Percentiles rank a stretch among this genome's conserved stretches.
Conservation (phyloP, 495 filamentous ascomycete species). For the Aspergillus bertholletiae region DNA sequence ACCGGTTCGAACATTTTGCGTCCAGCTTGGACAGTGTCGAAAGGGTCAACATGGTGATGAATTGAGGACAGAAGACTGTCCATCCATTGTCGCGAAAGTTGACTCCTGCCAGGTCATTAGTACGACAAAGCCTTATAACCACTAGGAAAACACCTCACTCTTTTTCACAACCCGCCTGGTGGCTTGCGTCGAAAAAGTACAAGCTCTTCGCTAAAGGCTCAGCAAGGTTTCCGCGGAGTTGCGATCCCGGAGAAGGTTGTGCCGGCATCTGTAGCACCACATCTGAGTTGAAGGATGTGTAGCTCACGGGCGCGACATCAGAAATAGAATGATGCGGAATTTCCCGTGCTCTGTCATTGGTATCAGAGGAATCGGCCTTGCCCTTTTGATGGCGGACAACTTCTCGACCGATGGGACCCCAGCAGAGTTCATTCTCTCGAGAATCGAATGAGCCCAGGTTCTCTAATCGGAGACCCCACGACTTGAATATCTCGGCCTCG, state of each 20-base stretch:
- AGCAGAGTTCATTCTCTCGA: slow-evolving; percentile 23
- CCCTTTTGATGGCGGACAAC: slow-evolving; percentile 18
- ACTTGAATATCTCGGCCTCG: slow-evolving; percentile 30
- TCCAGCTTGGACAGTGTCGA: slow-evolving; percentile 4
- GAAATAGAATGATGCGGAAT: slow-evolving; percentile 7
- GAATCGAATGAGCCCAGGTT: slow-evolving; percentile 26
- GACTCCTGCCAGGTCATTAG: slow-evolving; percentile 15
- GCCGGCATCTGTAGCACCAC: slow-evolving; percentile 6
- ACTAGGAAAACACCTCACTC: slow-evolving; percentile 18
- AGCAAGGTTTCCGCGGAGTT: slow-evolving; percentile 6
- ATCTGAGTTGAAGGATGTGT: slow-evolving; percentile 5
- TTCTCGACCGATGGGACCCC: slow-evolving; percentile 24
- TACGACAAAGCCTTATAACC: slow-evolving; percentile 12
- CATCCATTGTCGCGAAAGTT: slow-evolving; percentile 24
- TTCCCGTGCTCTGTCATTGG: slow-evolving; percentile 5
- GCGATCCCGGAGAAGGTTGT: slow-evolving; percentile 8
- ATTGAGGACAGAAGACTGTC: slow-evolving; percentile 20
- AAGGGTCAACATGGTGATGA: slow-evolving; percentile 18
- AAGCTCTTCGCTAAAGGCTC: slow-evolving; percentile 18
- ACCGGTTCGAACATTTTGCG: slow-evolving; percentile 16
- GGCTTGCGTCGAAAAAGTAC: slow-evolving; percentile 25
- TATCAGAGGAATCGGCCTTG: slow-evolving; percentile 14
- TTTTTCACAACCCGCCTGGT: slow-evolving; percentile 21
- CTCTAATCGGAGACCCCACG: slow-evolving; percentile 28
- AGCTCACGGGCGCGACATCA: slow-evolving; percentile 7